Evolutionary conservation across 164 flowering plant species (phyloP), one percentile per base, ranked within the genome.

Genomic region (Litsea cubeba): DNA sequence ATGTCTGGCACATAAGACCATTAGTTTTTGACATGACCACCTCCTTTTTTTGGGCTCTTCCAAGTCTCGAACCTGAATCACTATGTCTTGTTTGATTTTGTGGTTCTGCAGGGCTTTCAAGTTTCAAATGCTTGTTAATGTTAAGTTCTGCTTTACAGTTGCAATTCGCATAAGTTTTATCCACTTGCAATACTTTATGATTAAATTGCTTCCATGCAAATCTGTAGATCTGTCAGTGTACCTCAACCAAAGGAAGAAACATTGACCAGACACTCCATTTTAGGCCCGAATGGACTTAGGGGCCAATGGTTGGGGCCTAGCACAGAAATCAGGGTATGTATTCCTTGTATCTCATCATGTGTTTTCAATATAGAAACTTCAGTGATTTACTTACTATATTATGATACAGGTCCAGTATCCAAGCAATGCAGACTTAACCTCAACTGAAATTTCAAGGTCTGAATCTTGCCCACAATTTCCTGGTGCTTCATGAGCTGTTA

Each of bases 211-310:
- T 1, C 72, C 73, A 63, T 15, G 32, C 11, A 25, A 46, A 50
- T 51, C 14, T 65, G 24, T 85, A 89, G 97, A 67, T 88, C 97
- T 74, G 76, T 92, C 49, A 77, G 82, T 75, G 65, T 89, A 46
- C 94, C 94, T 76, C 85, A 68, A 79, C 97, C 97, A 49, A 94
- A 88, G 75, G 84, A 89, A 77, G 99, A 92, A 77, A 96, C 99
- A 35, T 80, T 94, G 72, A 92, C 99, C 20, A 92, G 97, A 76
- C 99, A 96, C 78, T 96, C 98, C 12, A 76, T 96, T 75, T 82
- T 96, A 32, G 99, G 99, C 23, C 95, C 95, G 71, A 94, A 75
- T 83, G 98, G 99, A 77, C 89, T 96, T 72, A 81, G 76, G 65
- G 91, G 91, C 57, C 94, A 88, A 76, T 92, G 99, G 99, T 81